Evolutionary conservation across 2,329 filamentous ascomycete genomes (phyloP).

Genomic region (Mariannaea elegans): DNA sequence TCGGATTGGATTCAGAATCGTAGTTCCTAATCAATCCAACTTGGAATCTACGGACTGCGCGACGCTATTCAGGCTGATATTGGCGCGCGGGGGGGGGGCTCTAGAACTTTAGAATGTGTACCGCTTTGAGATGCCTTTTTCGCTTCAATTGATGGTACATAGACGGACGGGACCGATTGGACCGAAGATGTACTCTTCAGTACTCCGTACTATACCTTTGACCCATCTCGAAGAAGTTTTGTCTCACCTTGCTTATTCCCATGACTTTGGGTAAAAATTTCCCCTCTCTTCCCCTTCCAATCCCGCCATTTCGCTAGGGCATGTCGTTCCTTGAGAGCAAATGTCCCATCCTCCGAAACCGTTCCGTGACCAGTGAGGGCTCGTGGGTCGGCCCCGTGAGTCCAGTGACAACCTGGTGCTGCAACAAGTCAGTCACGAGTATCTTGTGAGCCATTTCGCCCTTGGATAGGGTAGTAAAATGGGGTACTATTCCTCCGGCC

Average conservation of each 20-base stretch:
- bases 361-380: slow-evolving; percentile 18
- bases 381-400: slow-evolving; percentile 27
- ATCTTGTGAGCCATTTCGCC: neutral
- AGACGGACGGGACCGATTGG: neutral
- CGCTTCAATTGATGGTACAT: slow-evolving; percentile 8
- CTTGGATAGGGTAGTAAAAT: neutral
- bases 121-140: slow-evolving; percentile 14
- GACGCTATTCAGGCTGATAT: slow-evolving; percentile 10
- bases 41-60: neutral
- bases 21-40: neutral
- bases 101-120: slow-evolving; percentile 10
- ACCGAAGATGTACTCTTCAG: neutral
- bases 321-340: neutral
- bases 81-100: slow-evolving; percentile 13
- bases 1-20: neutral
- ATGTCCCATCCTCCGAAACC: slow-evolving; percentile 6
- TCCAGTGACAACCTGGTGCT: slow-evolving; percentile 15
- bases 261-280: neutral
- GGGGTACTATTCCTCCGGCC: neutral
- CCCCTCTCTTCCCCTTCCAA: neutral
- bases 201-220: slow-evolving; percentile 1
- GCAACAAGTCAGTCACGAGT: slow-evolving; percentile 1
- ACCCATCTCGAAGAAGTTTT: neutral
- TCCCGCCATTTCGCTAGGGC: slow-evolving; percentile 5
- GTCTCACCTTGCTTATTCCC: slow-evolving; percentile 1